Conservation (phyloP, 768 basidiomycete species). For the Hygrocybe punicea region DNA sequence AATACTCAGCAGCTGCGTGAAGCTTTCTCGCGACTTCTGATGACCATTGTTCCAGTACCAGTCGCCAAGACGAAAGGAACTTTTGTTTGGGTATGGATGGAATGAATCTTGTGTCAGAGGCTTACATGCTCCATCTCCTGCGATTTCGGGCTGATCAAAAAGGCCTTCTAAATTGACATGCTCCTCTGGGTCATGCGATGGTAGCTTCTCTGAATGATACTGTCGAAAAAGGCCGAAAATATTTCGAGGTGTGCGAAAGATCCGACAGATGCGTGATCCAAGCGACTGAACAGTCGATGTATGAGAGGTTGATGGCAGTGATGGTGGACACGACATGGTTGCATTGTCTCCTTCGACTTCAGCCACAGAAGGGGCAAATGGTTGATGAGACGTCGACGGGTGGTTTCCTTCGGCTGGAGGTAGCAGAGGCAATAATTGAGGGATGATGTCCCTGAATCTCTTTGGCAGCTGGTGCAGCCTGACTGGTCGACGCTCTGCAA, state of each 20-base stretch:
- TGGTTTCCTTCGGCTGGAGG: neutral
- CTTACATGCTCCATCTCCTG: neutral
- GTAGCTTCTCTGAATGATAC: neutral
- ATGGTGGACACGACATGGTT: neutral
- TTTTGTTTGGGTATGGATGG: neutral
- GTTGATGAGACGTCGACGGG: neutral
- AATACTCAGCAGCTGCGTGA: neutral
- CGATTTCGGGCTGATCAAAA: neutral
- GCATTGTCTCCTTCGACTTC: neutral
- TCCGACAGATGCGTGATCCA: neutral
- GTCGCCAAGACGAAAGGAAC: neutral
- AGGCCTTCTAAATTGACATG: neutral
- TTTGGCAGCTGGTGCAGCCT: neutral
- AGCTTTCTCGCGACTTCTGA: neutral
- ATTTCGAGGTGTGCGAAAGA: neutral
- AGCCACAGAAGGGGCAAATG: neutral
- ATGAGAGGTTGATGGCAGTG: neutral
- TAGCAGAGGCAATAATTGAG: neutral
- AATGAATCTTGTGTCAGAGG: neutral
- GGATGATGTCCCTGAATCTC: neutral
- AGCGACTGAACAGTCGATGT: neutral
- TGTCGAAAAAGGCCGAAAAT: constrained; percentile 1
- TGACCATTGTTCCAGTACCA: neutral
- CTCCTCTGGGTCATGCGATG: constrained; percentile 3
- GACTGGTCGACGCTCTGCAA: neutral